Conservation (phyloP, 441 rosid genomes). For the Gossypium davidsonii region DNA sequence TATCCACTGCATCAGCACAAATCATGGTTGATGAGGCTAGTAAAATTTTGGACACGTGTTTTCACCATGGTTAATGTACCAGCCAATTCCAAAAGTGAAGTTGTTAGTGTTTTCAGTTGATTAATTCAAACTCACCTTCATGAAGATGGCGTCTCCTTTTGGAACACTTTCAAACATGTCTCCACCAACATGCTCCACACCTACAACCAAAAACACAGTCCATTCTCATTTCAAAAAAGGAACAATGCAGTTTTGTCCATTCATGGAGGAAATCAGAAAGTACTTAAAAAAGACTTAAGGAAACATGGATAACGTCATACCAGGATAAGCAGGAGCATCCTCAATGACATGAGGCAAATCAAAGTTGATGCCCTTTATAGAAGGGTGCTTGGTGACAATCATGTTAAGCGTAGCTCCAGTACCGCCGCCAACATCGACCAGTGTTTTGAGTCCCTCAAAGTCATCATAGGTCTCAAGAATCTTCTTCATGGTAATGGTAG, state of each 20-base stretch:
- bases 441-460: slow-evolving; percentile 43
- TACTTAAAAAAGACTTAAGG: too few relatives aligned
- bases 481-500: slow-evolving; percentile 63
- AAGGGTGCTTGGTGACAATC: slow-evolving; percentile 59
- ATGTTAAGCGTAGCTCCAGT: slow-evolving; percentile 60
- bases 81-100: too few relatives aligned
- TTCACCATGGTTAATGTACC: neutral
- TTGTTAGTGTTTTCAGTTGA: neutral
- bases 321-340: slow-evolving; percentile 53
- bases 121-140: slow-evolving; percentile 53
- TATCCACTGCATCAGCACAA: slow-evolving; percentile 50
- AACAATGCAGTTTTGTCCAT: neutral
- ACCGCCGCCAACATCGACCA: slow-evolving; percentile 86
- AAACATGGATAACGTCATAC: slow-evolving; percentile 21
- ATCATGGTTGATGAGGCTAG: neutral
- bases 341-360: slow-evolving; percentile 68
- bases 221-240: neutral
- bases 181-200: slow-evolving; percentile 67
- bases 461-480: slow-evolving; percentile 62
- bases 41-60: neutral
- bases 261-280: neutral
- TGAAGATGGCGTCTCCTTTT: slow-evolving; percentile 63
- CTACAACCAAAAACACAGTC: slow-evolving; percentile 23
- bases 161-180: slow-evolving; percentile 82
- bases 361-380: slow-evolving; percentile 67